Base-by-base conservation (phyloP, 83 land plant genomes). In the Diphasiastrum complanatum region DNA sequence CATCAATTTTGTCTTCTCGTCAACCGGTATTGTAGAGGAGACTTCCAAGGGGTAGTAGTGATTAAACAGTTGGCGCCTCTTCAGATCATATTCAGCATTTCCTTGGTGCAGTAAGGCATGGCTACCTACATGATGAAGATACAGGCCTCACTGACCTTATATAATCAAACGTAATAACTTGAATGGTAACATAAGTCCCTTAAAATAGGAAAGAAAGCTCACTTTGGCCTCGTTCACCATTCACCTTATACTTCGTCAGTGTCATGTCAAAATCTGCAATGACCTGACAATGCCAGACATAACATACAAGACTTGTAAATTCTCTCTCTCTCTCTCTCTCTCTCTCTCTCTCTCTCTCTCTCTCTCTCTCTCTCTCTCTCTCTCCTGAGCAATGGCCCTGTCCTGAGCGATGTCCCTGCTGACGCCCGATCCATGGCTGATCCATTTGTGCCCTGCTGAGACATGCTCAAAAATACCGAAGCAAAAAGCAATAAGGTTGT, bases 1-100 rank as follows among this genome's bases (percentile, higher is more conserved):
- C 97, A 90, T 90, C 51, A 86, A 83, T 71, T 81, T 84, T 22
- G 89, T 72, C 74, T 90, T 90, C 82, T 86, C 84, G 27, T 81
- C 82, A 59, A 75, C 48, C 4, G 93, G 80, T 37, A 90, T 65
- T 16, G 81, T 73, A 0, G 97, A 82, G 10, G 81, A 82, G 53
- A 79, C 57, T 67, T 90, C 97, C 47, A 90, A 27, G 10, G 97
- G 97, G 33, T 84, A 84, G 65, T 90, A 90, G 49, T 86, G 74
- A 8, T 86, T 79, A 67, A 67, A 78, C 19, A 90, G 48, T 64
- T 68, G 61, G 60, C 70, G 67, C 64, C 93, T 81, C 79, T 84
- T 86, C 25, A 60, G 31, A 68, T 90, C 93, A 71, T 72, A 90
- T 14, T 84, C 84, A 25, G 79, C 64, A 60, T 84, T 80, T 16